phyloP scores from a whole-genome alignment of 805 yeast genomes.

The Ogataea polymorpha region DNA sequence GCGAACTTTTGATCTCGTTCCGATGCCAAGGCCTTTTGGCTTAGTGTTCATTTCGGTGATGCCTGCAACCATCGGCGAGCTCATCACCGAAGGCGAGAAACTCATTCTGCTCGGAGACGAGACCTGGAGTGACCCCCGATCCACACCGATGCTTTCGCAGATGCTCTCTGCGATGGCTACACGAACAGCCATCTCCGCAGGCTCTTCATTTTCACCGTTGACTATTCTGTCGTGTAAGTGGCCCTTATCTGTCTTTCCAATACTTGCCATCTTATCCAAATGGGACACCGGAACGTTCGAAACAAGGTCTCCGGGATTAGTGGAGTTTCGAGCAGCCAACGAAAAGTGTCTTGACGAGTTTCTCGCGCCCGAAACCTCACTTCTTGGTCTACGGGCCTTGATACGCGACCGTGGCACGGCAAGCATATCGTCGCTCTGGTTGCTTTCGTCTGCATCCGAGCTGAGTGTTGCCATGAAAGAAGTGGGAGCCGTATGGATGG shows the following conservation, averaged over 20 bases:
- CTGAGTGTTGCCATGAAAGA: slow-evolving; percentile 11
- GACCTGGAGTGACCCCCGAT: slow-evolving; percentile 26
- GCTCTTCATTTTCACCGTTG: slow-evolving; percentile 59
- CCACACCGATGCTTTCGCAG: slow-evolving; percentile 65
- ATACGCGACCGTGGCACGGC: slow-evolving; percentile 2
- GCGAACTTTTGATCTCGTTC: slow-evolving; percentile 11
- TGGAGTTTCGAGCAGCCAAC: slow-evolving; percentile 50
- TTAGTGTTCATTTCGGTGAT: slow-evolving; percentile 13
- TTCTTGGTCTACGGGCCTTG: neutral
- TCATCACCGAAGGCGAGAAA: slow-evolving; percentile 19
- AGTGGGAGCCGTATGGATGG: slow-evolving; percentile 6
- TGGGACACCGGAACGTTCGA: slow-evolving; percentile 68
- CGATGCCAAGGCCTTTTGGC: neutral
- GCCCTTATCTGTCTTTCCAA: slow-evolving; percentile 14
- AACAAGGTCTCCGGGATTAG: slow-evolving; percentile 82
- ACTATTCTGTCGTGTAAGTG: slow-evolving; percentile 38
- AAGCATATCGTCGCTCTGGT: slow-evolving; percentile 12
- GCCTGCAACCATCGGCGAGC: slow-evolving; percentile 22
- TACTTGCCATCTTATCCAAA: slow-evolving; percentile 7
- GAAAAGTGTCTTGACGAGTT: slow-evolving; percentile 44
- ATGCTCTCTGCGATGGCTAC: slow-evolving; percentile 69
- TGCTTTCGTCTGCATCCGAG: slow-evolving; percentile 28
- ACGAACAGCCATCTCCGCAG: slow-evolving; percentile 63
- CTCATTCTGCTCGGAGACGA: slow-evolving; percentile 14
- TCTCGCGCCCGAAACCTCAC: slow-evolving; percentile 2